Conservation (phyloP, 139 green algal genomes). For the Tetradesmus obliquus region DNA sequence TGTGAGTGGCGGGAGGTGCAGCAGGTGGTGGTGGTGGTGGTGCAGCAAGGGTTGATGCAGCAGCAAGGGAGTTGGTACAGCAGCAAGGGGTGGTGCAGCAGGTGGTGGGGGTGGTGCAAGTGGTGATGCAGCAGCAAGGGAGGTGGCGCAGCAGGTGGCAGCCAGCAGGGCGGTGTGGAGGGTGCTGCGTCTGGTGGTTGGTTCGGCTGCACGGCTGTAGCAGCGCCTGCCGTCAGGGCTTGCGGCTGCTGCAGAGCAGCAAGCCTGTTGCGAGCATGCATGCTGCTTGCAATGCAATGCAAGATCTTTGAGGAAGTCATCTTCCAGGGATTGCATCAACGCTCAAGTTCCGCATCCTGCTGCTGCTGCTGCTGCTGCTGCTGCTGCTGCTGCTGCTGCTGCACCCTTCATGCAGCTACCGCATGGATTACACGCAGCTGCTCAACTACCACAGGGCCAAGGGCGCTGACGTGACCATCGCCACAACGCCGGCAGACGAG, state of each 20-base stretch:
- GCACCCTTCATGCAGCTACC: conserved; percentile 75
- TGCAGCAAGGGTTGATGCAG: not conserved
- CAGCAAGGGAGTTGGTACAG: not conserved
- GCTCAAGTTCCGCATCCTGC: not conserved
- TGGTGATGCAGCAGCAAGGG: no score
- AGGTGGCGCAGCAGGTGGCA: not conserved
- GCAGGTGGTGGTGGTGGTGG: not conserved
- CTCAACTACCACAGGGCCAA: conserved; percentile 84
- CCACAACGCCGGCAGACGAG: conserved; percentile 87
- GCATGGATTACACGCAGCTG: conserved; percentile 97
- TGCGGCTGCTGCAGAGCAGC: no score
- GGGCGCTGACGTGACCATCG: conserved; percentile 93
- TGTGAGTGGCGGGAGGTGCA: conserved; percentile 54
- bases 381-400: no score
- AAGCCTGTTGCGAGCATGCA: no score
- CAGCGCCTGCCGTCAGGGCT: no score
- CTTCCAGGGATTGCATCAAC: no score
- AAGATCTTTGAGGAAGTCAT: no score
- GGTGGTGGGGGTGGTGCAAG: not conserved
- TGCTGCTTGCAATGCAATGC: no score
- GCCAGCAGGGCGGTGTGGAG: not conserved
- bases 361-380: not conserved
- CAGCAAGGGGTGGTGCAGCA: no score
- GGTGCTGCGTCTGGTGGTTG: not conserved
- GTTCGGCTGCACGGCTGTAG: no score